Percentiles rank a stretch among this genome's conserved stretches.
These are phyloP conservation scores for Rhizoclosmatium sp. DNA, from an alignment of 192 early-diverging fungal genomes.

Conservation along the genomic window DNA sequence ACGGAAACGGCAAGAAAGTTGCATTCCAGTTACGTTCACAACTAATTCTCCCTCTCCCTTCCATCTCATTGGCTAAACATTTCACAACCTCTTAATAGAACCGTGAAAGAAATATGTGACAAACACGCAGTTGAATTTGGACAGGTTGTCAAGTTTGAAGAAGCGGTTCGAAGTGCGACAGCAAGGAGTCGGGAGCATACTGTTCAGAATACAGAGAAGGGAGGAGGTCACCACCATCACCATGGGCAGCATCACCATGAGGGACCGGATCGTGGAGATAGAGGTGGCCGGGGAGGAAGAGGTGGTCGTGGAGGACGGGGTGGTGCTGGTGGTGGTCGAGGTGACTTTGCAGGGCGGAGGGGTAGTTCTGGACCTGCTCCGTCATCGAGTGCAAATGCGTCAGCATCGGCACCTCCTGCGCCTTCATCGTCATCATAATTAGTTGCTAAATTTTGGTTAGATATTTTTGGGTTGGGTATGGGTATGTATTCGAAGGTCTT, in stretches of 20 bases:
- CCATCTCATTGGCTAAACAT: background rate
- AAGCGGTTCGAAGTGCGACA: constrained; percentile 15
- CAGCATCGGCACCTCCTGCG: background rate
- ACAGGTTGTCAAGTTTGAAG: constrained; percentile 20
- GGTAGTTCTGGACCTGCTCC: background rate
- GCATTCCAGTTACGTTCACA: background rate
- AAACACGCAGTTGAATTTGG: constrained; percentile 12
- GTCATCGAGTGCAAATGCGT: background rate
- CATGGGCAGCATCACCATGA: background rate
- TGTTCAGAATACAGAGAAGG: background rate
- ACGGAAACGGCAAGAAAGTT: background rate
- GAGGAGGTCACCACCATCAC: background rate
- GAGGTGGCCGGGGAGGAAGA: constrained; percentile 19
- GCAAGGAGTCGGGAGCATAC: background rate
- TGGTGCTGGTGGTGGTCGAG: background rate
- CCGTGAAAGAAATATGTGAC: constrained; percentile 3
- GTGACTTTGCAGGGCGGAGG: background rate
- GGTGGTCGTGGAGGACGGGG: background rate
- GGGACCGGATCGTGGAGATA: constrained; percentile 2
- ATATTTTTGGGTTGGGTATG: no score
- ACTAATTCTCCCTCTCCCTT: background rate
- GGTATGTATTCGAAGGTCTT: no score
- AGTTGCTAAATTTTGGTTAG: background rate
- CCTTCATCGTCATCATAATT: background rate
- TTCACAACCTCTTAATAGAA: background rate